Base-by-base conservation (phyloP, 768 basidiomycete genomes). In the Hebeloma cylindrosporum region DNA sequence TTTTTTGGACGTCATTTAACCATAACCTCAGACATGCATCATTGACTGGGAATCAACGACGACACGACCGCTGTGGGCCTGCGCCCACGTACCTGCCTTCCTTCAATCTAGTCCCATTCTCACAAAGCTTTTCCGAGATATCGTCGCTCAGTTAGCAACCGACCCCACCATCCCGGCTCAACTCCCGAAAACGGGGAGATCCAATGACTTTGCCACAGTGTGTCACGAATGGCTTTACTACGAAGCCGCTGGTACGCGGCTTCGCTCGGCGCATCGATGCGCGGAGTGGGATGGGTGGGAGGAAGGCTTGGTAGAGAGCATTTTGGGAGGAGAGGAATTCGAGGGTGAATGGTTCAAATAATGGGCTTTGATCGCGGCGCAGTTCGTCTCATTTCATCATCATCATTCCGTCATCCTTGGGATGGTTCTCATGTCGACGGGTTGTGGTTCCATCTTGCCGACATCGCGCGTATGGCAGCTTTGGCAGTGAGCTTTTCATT, bases 1-100 rank as follows among this genome's bases (percentile, higher is more conserved):
- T 40, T 49, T 17, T 48, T 43, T n/a, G 45, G 9, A 31, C 21
- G 7, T 1, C 25, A 5, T 4, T 7, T n/a, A 13, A 8, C 1
- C 13, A 6, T 38, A 48, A 36, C 37, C 33, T 44, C 57, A 93
- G 90, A 87, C 88, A 1, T 88, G 87, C 56, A 78, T 93, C 46
- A 92, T 93, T 30, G 90, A 93, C 55, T 91, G 88, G 89, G 89
- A 93, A 60, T 88, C 89, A 11, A 91, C 89, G n/a, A 88, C 87
- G 8, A 88, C 83, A 7, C 76, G 90, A 10, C 90, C 89, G 3
- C 74, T 93, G 14, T 92, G 88, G 88, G 83, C 85, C 14, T 83
- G 81, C 47, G 87, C 90, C 0, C 89, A 93, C 58, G 72, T 90
- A 2, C 89, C 89, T 0, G 77, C 85, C 0, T 88, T 89, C 61